Evolutionary conservation across 2,329 filamentous ascomycete species (phyloP).

Genomic region (Trichoderma polysporum): DNA sequence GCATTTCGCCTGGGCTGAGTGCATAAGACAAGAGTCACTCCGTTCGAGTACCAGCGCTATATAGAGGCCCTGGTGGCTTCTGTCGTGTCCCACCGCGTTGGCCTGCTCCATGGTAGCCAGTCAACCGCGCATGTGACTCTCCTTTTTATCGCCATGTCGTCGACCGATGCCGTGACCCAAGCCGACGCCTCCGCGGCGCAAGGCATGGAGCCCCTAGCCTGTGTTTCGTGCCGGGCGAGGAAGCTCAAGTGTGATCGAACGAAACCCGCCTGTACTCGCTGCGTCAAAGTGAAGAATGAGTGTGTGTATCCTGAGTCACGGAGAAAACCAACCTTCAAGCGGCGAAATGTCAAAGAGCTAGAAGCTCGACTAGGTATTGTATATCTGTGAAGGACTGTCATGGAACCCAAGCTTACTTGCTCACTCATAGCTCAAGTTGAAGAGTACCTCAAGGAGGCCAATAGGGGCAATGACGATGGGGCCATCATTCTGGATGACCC

Average conservation of each 20-base stretch:
- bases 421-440: conserved; percentile 70
- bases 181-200: conserved; percentile 11
- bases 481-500: conserved; percentile 16
- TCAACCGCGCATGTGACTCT: background rate
- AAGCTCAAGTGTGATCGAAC: conserved; percentile 86
- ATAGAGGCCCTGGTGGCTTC: conserved; percentile 9
- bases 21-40: background rate
- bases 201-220: conserved; percentile 61
- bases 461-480: conserved; percentile 33
- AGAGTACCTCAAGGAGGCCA: conserved; percentile 69
- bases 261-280: conserved; percentile 78
- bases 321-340: conserved; percentile 83
- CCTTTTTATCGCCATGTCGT: conserved; percentile 8
- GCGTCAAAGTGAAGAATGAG: conserved; percentile 68
- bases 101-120: background rate
- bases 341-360: conserved; percentile 85
- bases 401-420: background rate
- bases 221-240: conserved; percentile 76
- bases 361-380: conserved; percentile 75
- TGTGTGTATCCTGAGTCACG: conserved; percentile 88
- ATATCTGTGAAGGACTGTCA: background rate
- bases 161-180: conserved; percentile 10
- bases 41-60: background rate
- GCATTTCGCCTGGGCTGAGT: background rate
- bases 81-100: background rate